These are phyloP conservation scores for Halophytophthora batemanensis DNA, from an alignment of 352 stramenopile species.

Conservation along the genomic window DNA sequence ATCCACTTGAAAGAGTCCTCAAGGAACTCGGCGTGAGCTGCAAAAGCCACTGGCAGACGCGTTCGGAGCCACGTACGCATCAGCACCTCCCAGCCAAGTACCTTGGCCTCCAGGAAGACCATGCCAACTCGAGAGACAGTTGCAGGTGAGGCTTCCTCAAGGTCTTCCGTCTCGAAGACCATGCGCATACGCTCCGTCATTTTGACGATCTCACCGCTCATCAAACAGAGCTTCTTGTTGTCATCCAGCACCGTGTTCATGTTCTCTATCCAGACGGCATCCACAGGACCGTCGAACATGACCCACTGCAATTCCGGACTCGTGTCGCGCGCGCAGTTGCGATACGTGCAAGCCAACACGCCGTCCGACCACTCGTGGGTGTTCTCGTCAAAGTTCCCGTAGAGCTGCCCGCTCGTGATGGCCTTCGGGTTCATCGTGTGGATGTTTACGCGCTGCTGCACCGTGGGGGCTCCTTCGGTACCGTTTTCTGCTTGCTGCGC, in stretches of 20 bases:
- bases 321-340: slow-evolving; percentile 86
- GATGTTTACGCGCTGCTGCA: slow-evolving; percentile 67
- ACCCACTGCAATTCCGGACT: slow-evolving; percentile 90
- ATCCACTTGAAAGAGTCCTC: slow-evolving; percentile 88
- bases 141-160: slow-evolving; percentile 84
- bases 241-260: slow-evolving; percentile 95
- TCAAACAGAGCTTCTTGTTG: slow-evolving; percentile 94
- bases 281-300: slow-evolving; percentile 92
- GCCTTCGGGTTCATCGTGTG: slow-evolving; percentile 95
- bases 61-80: slow-evolving; percentile 84
- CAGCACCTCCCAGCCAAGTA: slow-evolving; percentile 89
- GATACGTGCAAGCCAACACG: slow-evolving; percentile 93
- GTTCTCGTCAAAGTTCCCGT: slow-evolving; percentile 93
- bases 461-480: slow-evolving; percentile 19
- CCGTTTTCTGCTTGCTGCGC: slow-evolving; percentile 29
- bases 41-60: slow-evolving; percentile 36
- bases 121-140: slow-evolving; percentile 93
- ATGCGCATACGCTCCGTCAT: slow-evolving; percentile 95
- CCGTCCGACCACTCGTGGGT: slow-evolving; percentile 95
- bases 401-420: slow-evolving; percentile 93
- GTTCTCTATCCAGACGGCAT: slow-evolving; percentile 95
- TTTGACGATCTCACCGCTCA: slow-evolving; percentile 94
- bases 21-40: slow-evolving; percentile 39
- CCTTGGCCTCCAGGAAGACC: slow-evolving; percentile 92
- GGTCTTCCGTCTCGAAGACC: slow-evolving; percentile 94